Evolutionary conservation across 2,329 filamentous ascomycete species (phyloP), one percentile per base, ranked within the genome.

Genomic region (Paraconiothyrium sp.): DNA sequence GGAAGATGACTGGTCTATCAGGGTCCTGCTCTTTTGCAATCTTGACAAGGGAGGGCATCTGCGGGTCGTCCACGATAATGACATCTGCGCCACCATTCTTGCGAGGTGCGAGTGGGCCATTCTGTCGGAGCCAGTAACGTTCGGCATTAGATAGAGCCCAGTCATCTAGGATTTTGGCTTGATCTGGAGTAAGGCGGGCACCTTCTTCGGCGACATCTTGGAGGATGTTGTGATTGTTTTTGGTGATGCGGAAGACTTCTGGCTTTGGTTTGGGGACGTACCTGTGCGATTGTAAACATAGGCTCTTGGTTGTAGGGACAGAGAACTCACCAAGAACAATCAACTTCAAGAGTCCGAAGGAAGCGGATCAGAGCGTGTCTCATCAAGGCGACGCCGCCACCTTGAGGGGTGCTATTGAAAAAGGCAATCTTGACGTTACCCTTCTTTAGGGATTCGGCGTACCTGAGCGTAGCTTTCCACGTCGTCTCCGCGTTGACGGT

Each of bases 191-290:
- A 35, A 94, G 83, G n/a, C 87, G 85, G 67, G 92, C 85, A 2
- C 86, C 85, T 0, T 88, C 86, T 30, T 84, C 82, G 44, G 88
- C 88, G 46, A 94, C 92, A 9, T 92, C 92, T 79, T 95, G 92
- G 2, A 95, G 87, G 66, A 94, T 94, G 78, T 95, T 95, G 85
- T 95, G 92, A 69, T 93, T 91, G 67, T 90, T 93, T 80, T 95
- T 95, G 67, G 92, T 95, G 77, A 92, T 90, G 54, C 91, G 85
- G 78, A 95, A 95, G 11, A 94, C 88, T 16, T 90, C 89, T 3
- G 91, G 91, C 54, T 90, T 89, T 24, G 92, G 91, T 76, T 92
- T 93, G 7, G 92, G 92, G 1, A 94, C 92, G 63, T 85, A 88
- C 84, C 84, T 86, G 16, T 10, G 14, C n/a, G 48, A 35, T n/a